Evolutionary conservation across 202 grass and related monocot genomes (phyloP), one percentile per base, ranked within the genome.

Genomic region (Cymbopogon flexuosus): DNA sequence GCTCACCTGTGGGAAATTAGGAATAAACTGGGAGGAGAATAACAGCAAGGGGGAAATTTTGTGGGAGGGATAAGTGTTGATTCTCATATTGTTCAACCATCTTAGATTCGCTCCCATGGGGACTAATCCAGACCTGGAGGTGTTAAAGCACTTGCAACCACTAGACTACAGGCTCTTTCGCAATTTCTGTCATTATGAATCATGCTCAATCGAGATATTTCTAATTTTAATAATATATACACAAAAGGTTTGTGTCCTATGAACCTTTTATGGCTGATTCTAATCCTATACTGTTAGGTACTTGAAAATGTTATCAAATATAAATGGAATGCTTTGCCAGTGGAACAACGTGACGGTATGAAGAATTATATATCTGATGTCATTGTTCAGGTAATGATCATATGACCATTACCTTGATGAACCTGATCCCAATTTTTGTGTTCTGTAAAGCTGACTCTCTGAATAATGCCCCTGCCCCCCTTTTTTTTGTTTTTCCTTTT

Each of bases 241-340:
- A 62, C 19, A 39, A n/a, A 43, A 33, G 6, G 29, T 78, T 65
- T 19, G 27, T 49, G 49, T 18, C 24, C 5, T 78, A 29, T 62
- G 41, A 34, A 41, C 36, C 27, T n/a, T 67, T 36, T 52, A 51
- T 68, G 13, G 15, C 14, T 68, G 14, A 69, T 30, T 54, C 22
- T 66, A 57, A 40, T 58, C 37, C 13, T 15, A 66, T 23, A 31
- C 14, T 70, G 71, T 81, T 85, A 97, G 94, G 91, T 97, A 62
- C 83, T 97, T 83, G 94, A 97, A 86, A 97, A 88, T 92, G 94
- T 97, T 72, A 97, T 97, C 57, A 97, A 97, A 71, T 97, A 97
- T 70, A 94, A 88, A 79, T 97, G 94, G 94, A 97, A 97, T 18
- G 89, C 84, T 5, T 78, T 97, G 41, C 94, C 94, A 7, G 82